Conservation (phyloP, 345 rosid genomes). For the Geranium rotundifolium region DNA sequence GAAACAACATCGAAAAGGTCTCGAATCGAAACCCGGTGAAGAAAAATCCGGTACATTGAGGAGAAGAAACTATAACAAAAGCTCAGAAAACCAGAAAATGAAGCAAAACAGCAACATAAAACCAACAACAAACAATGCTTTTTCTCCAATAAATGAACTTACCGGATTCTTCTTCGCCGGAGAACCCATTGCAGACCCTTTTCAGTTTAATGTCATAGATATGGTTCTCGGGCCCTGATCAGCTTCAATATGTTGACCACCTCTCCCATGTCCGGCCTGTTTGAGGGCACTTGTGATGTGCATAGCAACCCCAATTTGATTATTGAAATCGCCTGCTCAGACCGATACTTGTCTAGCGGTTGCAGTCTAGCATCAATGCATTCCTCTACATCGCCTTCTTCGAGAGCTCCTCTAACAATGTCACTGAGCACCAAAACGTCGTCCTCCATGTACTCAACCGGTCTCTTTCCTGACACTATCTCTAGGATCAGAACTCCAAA, state of each 20-base stretch:
- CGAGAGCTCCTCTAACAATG: constrained; percentile 84
- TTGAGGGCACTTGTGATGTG: constrained; percentile 95
- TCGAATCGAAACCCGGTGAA: constrained; percentile 57
- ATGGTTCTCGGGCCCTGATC: constrained; percentile 26
- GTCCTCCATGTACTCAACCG: constrained; percentile 99
- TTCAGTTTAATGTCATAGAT: too few relatives aligned
- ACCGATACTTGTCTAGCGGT: constrained; percentile 42
- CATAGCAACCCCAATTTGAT: constrained; percentile 87
- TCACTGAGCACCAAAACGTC: constrained; percentile 95
- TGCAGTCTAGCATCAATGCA: constrained; percentile 58
- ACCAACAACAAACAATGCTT: too few relatives aligned
- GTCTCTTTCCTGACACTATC: constrained; percentile 80
- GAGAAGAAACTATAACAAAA: too few relatives aligned
- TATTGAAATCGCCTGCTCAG: constrained; percentile 81
- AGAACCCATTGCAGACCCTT: constrained; percentile 7
- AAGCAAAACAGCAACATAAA: too few relatives aligned
- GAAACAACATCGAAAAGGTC: constrained; percentile 8
- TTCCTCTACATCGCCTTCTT: constrained; percentile 83
- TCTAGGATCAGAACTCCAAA: constrained; percentile 81
- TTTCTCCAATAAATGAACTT: too few relatives aligned
- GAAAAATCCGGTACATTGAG: constrained; percentile 43
- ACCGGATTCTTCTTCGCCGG: too few relatives aligned
- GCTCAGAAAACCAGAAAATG: too few relatives aligned
- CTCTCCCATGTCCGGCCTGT: constrained; percentile 97
- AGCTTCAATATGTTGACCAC: constrained; percentile 83